Evolutionary conservation across 495 filamentous ascomycete species (phyloP).

Genomic region (Diplogelasinospora grovesii): DNA sequence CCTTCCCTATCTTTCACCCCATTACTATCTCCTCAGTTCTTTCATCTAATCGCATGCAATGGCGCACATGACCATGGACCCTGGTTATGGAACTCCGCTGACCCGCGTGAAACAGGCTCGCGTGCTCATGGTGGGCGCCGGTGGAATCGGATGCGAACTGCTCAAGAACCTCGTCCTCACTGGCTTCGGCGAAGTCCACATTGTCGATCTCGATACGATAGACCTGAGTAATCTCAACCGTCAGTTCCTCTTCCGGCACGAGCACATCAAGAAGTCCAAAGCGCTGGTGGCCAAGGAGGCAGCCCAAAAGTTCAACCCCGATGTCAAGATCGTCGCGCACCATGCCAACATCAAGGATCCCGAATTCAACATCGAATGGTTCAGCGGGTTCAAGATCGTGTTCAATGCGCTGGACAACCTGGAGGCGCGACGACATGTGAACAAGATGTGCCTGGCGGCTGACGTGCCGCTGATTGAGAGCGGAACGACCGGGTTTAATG

Average conservation of each 20-base stretch:
- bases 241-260: conserved; percentile 93
- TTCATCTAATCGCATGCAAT: conserved; percentile 9
- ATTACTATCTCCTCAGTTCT: background rate
- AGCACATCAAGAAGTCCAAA: conserved; percentile 97
- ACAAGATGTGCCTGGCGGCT: conserved; percentile 93
- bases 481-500: conserved; percentile 96
- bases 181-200: conserved; percentile 90
- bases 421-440: conserved; percentile 90
- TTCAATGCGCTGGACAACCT: conserved; percentile 98
- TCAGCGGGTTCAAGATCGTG: conserved; percentile 71
- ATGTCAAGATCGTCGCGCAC: conserved; percentile 79
- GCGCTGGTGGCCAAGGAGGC: conserved; percentile 93
- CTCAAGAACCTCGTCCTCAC: conserved; percentile 93
- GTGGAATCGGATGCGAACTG: conserved; percentile 95
- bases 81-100: conserved; percentile 17
- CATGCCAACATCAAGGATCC: conserved; percentile 94
- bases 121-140: conserved; percentile 90
- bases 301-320: conserved; percentile 84
- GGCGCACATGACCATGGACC: too few relatives aligned
- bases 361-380: conserved; percentile 90
- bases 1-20: background rate
- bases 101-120: conserved; percentile 55
- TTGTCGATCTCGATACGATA: conserved; percentile 97
- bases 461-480: conserved; percentile 91
- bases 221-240: conserved; percentile 97